These are phyloP conservation scores for Phytophthora idaei DNA, from an alignment of 352 stramenopile species.

Conservation along the genomic window DNA sequence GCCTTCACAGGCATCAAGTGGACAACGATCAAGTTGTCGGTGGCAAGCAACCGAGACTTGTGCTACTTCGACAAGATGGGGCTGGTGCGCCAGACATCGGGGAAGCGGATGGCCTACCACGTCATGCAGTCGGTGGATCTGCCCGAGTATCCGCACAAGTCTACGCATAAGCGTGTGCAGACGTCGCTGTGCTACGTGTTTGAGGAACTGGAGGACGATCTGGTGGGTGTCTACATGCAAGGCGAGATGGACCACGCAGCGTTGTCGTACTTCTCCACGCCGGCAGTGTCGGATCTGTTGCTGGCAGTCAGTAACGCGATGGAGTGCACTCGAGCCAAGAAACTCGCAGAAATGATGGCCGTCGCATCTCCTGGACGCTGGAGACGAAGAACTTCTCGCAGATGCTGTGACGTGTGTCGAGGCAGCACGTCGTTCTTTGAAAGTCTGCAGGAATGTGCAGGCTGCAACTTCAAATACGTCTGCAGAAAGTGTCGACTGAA, in stretches of 20 bases:
- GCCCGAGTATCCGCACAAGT: conserved; percentile 32
- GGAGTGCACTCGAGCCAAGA: conserved; percentile 43
- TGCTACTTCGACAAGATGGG: conserved; percentile 60
- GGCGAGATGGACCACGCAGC: conserved; percentile 29
- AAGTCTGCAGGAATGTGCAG: conserved; percentile 27
- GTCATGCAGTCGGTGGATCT: conserved; percentile 51
- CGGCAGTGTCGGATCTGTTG: conserved; percentile 33
- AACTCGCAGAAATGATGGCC: conserved; percentile 36
- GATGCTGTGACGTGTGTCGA: conserved; percentile 42
- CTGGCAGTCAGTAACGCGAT: conserved; percentile 32
- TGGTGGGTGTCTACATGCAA: conserved; percentile 47
- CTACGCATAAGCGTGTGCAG: conserved; percentile 34
- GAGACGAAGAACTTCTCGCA: conserved; percentile 20
- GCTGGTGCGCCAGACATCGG: conserved; percentile 35
- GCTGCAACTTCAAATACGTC: conserved; percentile 39
- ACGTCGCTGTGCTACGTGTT: conserved; percentile 46
- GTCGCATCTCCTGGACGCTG: conserved; percentile 11
- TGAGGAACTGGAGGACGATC: conserved; percentile 38
- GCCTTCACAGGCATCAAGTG: conserved; percentile 55
- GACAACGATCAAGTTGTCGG: conserved; percentile 37
- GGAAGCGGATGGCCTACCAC: conserved; percentile 48
- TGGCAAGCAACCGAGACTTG: conserved; percentile 47
- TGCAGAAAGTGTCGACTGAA: conserved; percentile 44
- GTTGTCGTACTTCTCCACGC: conserved; percentile 36
- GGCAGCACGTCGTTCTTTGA: conserved; percentile 38